Conservation (phyloP, 208 protist genomes). For the Acanthamoeba triangularis region DNA sequence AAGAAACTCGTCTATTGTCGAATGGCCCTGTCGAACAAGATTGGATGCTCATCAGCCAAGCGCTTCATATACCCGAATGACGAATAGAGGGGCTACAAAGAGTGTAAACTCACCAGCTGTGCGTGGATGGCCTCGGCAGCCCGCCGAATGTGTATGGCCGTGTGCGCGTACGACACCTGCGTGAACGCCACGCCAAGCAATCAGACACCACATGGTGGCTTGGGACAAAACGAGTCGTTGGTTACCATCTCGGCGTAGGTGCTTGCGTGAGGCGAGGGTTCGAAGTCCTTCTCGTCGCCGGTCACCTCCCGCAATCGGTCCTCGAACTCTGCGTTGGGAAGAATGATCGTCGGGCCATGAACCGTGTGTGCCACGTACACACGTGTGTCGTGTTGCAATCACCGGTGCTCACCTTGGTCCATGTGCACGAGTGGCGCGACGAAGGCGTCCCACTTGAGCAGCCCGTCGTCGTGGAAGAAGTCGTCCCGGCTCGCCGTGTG, state of each 20-base stretch:
- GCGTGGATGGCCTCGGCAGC: slow-evolving; percentile 9
- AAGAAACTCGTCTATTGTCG: slow-evolving; percentile 25
- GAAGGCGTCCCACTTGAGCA: slow-evolving; percentile 26
- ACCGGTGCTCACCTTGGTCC: neutral
- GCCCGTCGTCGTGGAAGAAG: neutral
- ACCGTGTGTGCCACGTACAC: neutral
- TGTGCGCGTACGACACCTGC: slow-evolving; percentile 13
- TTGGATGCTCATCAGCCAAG: neutral
- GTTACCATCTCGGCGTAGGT: neutral
- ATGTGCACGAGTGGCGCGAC: neutral
- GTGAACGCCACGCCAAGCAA: neutral
- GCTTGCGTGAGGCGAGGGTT: neutral
- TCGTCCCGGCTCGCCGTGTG: neutral
- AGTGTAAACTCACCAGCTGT: neutral
- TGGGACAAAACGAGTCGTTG: neutral
- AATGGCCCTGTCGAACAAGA: neutral
- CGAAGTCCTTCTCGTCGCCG: slow-evolving; percentile 49
- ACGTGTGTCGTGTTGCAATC: neutral
- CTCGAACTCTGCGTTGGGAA: neutral
- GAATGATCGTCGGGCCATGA: neutral
- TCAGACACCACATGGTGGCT: neutral
- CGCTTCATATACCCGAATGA: neutral
- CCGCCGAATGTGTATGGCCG: slow-evolving; percentile 29
- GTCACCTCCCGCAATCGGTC: neutral
- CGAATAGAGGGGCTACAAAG: neutral